Conservation (phyloP, 345 rosid species). For the Sisymbrium altissimum region DNA sequence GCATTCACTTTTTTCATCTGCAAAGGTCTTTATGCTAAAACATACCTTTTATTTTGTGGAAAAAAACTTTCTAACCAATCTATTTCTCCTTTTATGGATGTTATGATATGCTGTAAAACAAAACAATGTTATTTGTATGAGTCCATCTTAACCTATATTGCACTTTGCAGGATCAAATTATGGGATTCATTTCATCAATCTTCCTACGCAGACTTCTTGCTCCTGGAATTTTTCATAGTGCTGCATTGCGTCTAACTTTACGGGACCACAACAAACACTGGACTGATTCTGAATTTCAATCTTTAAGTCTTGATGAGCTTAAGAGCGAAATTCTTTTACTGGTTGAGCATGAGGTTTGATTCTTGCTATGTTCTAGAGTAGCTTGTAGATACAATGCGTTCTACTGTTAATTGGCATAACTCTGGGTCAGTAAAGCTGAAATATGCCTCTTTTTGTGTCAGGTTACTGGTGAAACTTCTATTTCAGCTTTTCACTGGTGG, state of each 20-base stretch:
- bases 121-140: background rate
- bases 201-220: conserved; percentile 76
- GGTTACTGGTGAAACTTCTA: conserved; percentile 56
- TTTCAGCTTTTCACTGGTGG: conserved; percentile 64
- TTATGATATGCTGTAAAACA: background rate
- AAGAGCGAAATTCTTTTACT: conserved; percentile 72
- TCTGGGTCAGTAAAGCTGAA: conserved; percentile 27
- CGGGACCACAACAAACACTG: conserved; percentile 72
- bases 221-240: conserved; percentile 68
- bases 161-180: conserved; percentile 63
- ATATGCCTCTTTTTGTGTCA: conserved; percentile 33
- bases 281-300: conserved; percentile 79
- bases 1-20: conserved; percentile 55
- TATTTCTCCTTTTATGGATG: conserved; percentile 11
- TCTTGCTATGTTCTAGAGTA: background rate
- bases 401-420: conserved; percentile 3
- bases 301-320: conserved; percentile 72
- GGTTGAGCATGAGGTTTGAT: conserved; percentile 75
- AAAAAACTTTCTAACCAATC: background rate
- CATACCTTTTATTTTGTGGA: conserved; percentile 7
- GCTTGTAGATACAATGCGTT: conserved; percentile 14
- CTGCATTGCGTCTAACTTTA: conserved; percentile 61
- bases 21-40: conserved; percentile 51
- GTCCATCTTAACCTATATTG: conserved; percentile 15
- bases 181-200: conserved; percentile 75